These are phyloP conservation scores for Thalassiosira hispida DNA, from an alignment of 352 stramenopile species.

Conservation along the genomic window DNA sequence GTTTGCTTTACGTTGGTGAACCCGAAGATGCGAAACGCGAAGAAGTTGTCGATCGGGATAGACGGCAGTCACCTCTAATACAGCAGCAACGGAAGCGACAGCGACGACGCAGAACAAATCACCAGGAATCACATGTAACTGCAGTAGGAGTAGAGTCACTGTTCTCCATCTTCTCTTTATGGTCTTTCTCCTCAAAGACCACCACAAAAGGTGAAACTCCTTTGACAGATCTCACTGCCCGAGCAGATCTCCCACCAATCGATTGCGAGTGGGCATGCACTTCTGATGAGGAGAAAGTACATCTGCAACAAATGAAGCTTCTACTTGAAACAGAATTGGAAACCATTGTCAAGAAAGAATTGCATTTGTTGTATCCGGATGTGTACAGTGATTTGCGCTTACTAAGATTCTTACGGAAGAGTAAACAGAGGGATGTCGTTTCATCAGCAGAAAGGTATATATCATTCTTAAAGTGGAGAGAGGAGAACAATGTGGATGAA, in stretches of 20 bases:
- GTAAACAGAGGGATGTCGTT: constrained; percentile 32
- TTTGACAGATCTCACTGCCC: not conserved
- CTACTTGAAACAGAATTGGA: not conserved
- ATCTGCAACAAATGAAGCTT: constrained; percentile 36
- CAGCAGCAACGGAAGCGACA: not conserved
- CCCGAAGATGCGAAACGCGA: not conserved
- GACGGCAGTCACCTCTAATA: not conserved
- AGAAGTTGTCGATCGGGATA: not conserved
- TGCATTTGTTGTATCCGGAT: constrained; percentile 41
- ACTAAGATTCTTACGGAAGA: constrained; percentile 50
- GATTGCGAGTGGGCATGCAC: constrained; percentile 41
- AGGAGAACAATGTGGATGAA: constrained; percentile 40
- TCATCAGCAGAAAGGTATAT: constrained; percentile 30
- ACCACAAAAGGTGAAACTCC: not conserved
- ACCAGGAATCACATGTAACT: constrained; percentile 5
- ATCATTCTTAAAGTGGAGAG: constrained; percentile 44
- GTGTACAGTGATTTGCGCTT: constrained; percentile 51
- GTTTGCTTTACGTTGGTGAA: not conserved
- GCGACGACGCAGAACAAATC: not conserved
- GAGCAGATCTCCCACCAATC: constrained; percentile 15
- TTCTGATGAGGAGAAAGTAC: constrained; percentile 7
- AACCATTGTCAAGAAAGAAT: not conserved
- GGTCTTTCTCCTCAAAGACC: not conserved
- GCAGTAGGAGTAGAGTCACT: constrained; percentile 15
- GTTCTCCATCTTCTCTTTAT: constrained; percentile 14